phyloP scores from a whole-genome alignment of 2,329 filamentous ascomycete species.

The Fonsecaea pedrosoi region DNA sequence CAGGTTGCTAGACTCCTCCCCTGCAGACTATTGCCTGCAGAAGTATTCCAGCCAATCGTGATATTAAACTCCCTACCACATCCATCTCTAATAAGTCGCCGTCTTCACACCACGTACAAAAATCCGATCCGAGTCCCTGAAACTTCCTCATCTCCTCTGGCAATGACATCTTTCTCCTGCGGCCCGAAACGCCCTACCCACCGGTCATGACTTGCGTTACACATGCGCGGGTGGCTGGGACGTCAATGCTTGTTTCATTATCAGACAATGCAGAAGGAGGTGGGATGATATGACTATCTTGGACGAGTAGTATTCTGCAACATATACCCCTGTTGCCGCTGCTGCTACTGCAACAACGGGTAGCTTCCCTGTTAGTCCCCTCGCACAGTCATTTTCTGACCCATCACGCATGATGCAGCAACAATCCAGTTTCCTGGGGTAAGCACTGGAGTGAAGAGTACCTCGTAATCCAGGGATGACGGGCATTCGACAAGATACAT shows the following conservation, averaged over 20 bases:
- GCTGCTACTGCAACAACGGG: neutral
- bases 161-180: neutral
- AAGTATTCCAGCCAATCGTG: neutral
- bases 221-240: neutral
- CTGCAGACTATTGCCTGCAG: neutral
- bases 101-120: conserved; percentile 1
- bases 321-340: neutral
- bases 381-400: neutral
- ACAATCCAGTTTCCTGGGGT: conserved; percentile 2
- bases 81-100: neutral
- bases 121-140: neutral
- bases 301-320: neutral
- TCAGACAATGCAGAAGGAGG: neutral
- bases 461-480: neutral
- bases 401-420: neutral
- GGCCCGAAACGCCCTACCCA: neutral
- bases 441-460: neutral
- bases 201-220: neutral
- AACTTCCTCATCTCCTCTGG: neutral
- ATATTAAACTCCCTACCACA: neutral
- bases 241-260: neutral
- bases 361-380: neutral
- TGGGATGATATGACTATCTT: neutral
- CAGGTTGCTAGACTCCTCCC: neutral
- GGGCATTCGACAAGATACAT: neutral